Evolutionary conservation across 2,329 filamentous ascomycete species (phyloP), one percentile per base, ranked within the genome.

Genomic region (Nothopassalora personata): DNA sequence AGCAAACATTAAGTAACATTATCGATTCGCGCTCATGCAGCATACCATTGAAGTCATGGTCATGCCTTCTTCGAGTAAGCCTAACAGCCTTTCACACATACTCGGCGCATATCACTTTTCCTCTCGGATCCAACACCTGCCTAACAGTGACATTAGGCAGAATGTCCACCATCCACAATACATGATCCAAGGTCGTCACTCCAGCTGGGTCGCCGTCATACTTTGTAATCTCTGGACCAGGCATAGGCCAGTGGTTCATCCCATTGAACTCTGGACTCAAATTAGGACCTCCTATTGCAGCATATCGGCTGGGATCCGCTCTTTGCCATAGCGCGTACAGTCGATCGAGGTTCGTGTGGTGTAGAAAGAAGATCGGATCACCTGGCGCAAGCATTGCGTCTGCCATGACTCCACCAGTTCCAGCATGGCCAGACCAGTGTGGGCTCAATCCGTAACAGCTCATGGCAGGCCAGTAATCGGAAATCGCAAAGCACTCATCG

Each of bases 291-390:
- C 59, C 59, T 48, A 66, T 61, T 19, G 59, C 64, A 7, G 34
- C 55, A 31, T 64, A 47, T 7, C 62, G 56, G 11, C 48, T 54
- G 15, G 57, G 53, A 9, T 54, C 47, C 11, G 59, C 57, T n/a
- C 51, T 27, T 52, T 64, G 62, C 64, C 64, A 66, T 43, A 54
- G 46, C 57, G 53, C 64, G 57, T 58, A 66, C 49, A 66, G 53
- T 4, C 64, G 60, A 36, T 66, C 64, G 19, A 66, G 61, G 50
- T 66, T 66, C 36, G 64, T 59, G 53, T 66, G 64, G 39, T 66
- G 64, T 27, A 66, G 47, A 52, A 64, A 66, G 52, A 66, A 66
- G 13, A 66, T 61, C 0, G 64, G 64, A 50, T 66, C 64, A 10
- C 62, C 64, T 13, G 64, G 64, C 13, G 64, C 64, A 4, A 60